Evolutionary conservation across 768 basidiomycete species (phyloP), one percentile per base, ranked within the genome.

Genomic region (Trametes punicea): DNA sequence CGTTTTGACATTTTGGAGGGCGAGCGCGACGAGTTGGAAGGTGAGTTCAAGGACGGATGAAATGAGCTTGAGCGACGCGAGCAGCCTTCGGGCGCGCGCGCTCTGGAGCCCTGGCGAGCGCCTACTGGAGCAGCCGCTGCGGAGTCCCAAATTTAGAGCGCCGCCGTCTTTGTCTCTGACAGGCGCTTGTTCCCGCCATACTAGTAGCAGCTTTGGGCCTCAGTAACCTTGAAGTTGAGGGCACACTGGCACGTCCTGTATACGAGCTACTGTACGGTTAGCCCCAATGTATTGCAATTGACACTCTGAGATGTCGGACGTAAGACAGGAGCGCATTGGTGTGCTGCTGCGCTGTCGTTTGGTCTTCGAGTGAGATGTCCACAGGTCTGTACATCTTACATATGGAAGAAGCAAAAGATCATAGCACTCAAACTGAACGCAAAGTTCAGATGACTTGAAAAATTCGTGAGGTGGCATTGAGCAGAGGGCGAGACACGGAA

Each of bases 1-100:
- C 87, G 79, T 78, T 90, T 90, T 33, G 88, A 88, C 88, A 90
- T 89, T 26, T 39, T 50, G 41, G 6, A 23, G 20, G 16, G 34
- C 15, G 53, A 49, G 46, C 33, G 29, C 27, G 45, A 39, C 25
- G 45, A 39, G 45, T 23, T 38, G 3, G 50, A 57, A 23, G 48
- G 40, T 33, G 56, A 57, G 34, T 38, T 33, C 36, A 30, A 27
- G 45, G 30, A n/a, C 21, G 29, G 33, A 27, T 23, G 29, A 46
- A 46, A 53, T 25, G 57, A 48, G 31, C 51, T 51, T 36, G 48
- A 50, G 33, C 23, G 34, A 25, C 52, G 52, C 25, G 34, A 33
- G 52, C 44, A 46, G 44, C 10, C 51, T n/a, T n/a, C n/a, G n/a
- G n/a, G 44, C 44, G 52, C 40, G 51, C 44, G 52, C 42, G 52